Evolutionary conservation across 768 basidiomycete genomes (phyloP), one percentile per base, ranked within the genome.

Genomic region (Punctularia strigosozonata): DNA sequence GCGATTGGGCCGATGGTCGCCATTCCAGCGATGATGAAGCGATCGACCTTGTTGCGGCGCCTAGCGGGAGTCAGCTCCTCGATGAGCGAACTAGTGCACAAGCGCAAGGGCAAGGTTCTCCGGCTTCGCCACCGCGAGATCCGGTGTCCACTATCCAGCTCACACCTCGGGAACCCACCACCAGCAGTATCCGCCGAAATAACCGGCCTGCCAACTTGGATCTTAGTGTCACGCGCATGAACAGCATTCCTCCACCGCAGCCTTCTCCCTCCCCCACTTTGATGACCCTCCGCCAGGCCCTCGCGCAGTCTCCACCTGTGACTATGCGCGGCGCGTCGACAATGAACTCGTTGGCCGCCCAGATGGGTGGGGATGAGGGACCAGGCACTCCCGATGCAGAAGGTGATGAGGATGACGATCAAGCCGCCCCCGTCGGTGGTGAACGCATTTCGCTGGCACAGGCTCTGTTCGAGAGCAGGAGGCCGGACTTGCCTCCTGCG

Each of bases 11-110:
- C 40, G 76, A 85, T 53, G 59, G 45, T 31, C 50, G 41, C n/a
- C 55, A 49, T 8, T 75, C 73, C 4, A 88, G 85, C 47, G 87
- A 90, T 45, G 87, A 90, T 39, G 87, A 90, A 55, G 87, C 85
- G 12, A 85, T 90, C 39, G 76, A 86, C 49, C 61, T 84, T 30
- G 73, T 88, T 23, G 81, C 87, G 1, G 85, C 87, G 14, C 67
- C 83, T 12, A 84, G 82, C 43, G 86, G 87, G 6, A 80, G 83
- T 48, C 81, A 80, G 51, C 77, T 79, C 12, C 54, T 89, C 36
- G 86, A 90, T 49, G 86, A 90, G 56, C 73, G 86, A 20, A 90
- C 86, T 0, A 88, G 86, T 52, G 65, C 72, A 8, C 53, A 58
- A 45, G 64, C 64, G 3, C 58, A 64, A 6, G 58, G 58, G 22